These are phyloP conservation scores for Colletotrichum melonis DNA, from an alignment of 2,329 filamentous ascomycete genomes.

Conservation along the genomic window DNA sequence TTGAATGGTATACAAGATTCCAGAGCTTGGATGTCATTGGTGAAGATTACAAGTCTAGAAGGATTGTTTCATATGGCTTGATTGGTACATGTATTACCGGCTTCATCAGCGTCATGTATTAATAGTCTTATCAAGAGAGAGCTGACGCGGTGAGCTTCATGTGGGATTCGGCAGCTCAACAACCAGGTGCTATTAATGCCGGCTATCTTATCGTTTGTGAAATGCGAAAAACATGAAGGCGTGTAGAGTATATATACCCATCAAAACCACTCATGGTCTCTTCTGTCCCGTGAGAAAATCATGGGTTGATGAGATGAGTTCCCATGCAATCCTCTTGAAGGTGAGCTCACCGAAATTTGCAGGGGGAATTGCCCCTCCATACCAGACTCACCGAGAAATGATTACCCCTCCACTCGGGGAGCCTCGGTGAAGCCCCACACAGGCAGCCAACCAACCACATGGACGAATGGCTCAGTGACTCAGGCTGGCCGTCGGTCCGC, in stretches of 20 bases:
- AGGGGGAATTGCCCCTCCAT: neutral
- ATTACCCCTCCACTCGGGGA: slow-evolving; percentile 14
- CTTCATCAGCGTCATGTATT: neutral
- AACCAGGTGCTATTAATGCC: neutral
- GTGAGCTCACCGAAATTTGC: slow-evolving; percentile 7
- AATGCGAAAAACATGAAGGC: too few species aligned
- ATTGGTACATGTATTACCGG: neutral
- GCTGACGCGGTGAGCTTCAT: neutral
- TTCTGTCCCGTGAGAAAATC: too few species aligned
- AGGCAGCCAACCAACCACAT: slow-evolving; percentile 3
- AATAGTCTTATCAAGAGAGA: neutral
- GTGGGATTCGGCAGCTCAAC: neutral
- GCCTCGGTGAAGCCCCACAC: neutral
- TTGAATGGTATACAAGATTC: too few species aligned
- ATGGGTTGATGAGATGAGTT: too few species aligned
- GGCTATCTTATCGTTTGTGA: neutral
- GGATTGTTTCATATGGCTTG: neutral
- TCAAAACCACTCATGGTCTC: too few species aligned
- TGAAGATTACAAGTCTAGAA: neutral
- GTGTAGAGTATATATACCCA: too few species aligned
- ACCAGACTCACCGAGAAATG: neutral
- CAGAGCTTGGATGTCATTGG: neutral
- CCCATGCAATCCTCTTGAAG: neutral
- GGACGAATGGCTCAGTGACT: slow-evolving; percentile 11
- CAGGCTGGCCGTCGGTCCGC: slow-evolving; percentile 13